Conservation (phyloP, 805 yeast species). For the Sugiyamaella floridensis region DNA sequence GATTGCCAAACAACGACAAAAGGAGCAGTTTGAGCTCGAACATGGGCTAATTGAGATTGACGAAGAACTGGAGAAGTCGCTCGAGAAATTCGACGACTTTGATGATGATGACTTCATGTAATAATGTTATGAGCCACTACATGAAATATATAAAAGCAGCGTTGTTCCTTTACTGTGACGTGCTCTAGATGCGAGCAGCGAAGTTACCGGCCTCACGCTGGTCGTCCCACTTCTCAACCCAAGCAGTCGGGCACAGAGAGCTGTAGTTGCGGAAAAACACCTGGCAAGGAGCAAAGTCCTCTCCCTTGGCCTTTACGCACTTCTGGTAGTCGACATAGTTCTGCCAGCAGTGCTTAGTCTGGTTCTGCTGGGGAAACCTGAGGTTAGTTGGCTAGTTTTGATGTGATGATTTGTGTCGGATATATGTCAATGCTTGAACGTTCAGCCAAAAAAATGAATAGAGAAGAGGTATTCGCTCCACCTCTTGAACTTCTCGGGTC, state of each 20-base stretch:
- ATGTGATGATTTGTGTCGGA: no score
- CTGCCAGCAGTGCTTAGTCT: constrained; percentile 98
- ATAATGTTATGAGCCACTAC: neutral
- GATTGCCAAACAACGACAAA: constrained; percentile 24
- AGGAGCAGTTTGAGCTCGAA: constrained; percentile 3
- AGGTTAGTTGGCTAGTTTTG: no score
- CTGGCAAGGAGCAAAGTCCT: constrained; percentile 96
- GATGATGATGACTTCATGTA: constrained; percentile 51
- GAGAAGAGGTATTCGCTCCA: neutral
- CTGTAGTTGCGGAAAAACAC: constrained; percentile 88
- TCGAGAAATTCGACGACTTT: constrained; percentile 44
- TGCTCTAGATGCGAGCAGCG: constrained; percentile 33
- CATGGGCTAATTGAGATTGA: neutral
- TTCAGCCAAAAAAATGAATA: neutral
- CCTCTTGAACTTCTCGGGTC: neutral
- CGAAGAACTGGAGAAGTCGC: constrained; percentile 21
- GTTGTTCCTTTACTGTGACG: no score
- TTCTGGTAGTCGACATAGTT: constrained; percentile 96
- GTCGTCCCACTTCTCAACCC: constrained; percentile 38
- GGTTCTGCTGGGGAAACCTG: constrained; percentile 95
- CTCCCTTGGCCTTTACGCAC: constrained; percentile 94
- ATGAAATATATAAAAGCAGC: neutral
- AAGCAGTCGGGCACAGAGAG: constrained; percentile 42
- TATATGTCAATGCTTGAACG: no score
- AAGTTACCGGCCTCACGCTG: constrained; percentile 47